Conservation (phyloP, 2,329 filamentous ascomycete genomes). For the Colletotrichum sp. region DNA sequence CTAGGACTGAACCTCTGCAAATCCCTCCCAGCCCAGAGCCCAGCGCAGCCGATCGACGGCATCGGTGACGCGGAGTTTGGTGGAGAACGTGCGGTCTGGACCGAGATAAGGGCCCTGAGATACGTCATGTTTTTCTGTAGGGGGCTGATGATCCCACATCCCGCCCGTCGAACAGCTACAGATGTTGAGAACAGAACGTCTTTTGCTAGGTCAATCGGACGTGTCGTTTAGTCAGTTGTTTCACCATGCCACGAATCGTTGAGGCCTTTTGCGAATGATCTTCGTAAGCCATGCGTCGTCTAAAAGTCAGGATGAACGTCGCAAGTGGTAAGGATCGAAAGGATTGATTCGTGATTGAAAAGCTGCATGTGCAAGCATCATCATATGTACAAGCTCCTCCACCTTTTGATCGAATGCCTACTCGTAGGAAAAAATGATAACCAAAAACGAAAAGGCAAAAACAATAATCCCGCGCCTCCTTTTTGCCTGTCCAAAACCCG, state of each 20-base stretch:
- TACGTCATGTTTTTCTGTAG: conserved; percentile 6
- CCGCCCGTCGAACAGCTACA: background rate
- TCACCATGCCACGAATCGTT: background rate
- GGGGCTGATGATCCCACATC: background rate
- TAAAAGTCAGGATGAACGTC: background rate
- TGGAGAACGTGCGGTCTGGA: background rate
- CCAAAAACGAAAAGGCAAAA: background rate
- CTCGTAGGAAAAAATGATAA: background rate
- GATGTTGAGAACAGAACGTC: background rate
- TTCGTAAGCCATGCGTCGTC: background rate
- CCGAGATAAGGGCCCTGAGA: background rate
- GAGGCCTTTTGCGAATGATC: background rate
- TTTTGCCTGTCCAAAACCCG: conserved; percentile 11
- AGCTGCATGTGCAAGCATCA: background rate
- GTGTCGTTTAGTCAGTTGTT: background rate
- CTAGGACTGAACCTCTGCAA: background rate
- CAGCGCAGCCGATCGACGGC: background rate
- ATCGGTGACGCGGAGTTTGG: conserved; percentile 2
- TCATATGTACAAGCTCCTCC: conserved; percentile 1
- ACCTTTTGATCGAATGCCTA: background rate
- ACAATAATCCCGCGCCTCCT: background rate
- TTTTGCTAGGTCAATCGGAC: background rate
- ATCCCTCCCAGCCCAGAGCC: background rate
- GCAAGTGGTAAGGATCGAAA: background rate
- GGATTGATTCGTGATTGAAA: background rate